Conservation (phyloP, 371 early-diverging fungal species). For the Fennellomyces sp. region DNA sequence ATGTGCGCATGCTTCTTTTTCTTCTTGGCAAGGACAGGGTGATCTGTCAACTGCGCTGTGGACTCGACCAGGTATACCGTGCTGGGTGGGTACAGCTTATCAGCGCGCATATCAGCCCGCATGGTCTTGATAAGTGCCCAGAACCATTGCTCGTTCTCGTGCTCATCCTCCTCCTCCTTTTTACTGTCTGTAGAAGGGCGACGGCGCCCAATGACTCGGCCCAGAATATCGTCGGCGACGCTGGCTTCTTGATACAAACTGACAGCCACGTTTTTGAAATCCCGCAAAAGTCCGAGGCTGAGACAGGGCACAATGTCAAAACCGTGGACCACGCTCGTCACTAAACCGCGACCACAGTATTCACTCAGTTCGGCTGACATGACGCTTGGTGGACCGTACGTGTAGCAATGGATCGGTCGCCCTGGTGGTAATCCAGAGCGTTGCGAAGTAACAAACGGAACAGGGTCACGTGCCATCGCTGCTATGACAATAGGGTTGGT, state of each 20-base stretch:
- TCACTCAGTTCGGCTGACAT: conserved; percentile 68
- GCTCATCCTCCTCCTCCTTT: conserved; percentile 25
- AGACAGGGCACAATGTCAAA: conserved; percentile 75
- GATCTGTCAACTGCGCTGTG: conserved; percentile 33
- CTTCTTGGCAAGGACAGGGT: conserved; percentile 8
- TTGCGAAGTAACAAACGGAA: conserved; percentile 67
- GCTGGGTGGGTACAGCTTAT: conserved; percentile 82
- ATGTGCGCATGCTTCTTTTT: conserved; percentile 32
- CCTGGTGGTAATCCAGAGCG: conserved; percentile 69
- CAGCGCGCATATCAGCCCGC: conserved; percentile 79
- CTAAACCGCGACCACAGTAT: conserved; percentile 67
- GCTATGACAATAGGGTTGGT: conserved; percentile 9
- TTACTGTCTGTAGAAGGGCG: conserved; percentile 3
- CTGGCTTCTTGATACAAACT: conserved; percentile 67
- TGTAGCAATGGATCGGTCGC: conserved; percentile 78
- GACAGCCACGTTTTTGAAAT: conserved; percentile 75
- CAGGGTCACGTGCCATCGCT: conserved; percentile 30
- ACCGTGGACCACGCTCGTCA: conserved; percentile 75
- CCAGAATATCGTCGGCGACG: conserved; percentile 72
- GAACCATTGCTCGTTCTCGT: conserved; percentile 74
- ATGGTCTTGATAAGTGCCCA: conserved; percentile 81
- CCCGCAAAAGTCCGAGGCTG: conserved; percentile 72
- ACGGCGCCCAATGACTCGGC: conserved; percentile 52
- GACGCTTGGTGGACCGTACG: conserved; percentile 77
- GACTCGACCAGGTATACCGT: conserved; percentile 69